Percentiles rank a stretch among this genome's conserved stretches.
Evolutionary conservation across 2,329 filamentous ascomycete genomes (phyloP).

Genomic region (Alternaria sp.): DNA sequence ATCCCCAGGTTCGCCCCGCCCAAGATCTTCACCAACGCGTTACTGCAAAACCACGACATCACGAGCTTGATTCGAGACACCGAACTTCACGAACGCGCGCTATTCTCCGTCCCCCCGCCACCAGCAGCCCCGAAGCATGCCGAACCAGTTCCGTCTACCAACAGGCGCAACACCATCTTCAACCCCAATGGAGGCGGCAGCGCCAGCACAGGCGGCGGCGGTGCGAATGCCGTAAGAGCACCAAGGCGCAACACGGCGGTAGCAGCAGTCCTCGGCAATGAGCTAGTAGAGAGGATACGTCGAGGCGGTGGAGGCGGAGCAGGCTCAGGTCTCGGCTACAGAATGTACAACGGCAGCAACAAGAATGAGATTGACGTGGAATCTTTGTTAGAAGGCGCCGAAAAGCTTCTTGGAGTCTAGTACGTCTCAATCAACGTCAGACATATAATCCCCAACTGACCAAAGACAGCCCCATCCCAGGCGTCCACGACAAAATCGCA

Average conservation of each 20-base stretch:
- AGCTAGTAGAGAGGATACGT: slow-evolving; percentile 82
- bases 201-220: slow-evolving; percentile 44
- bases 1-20: slow-evolving; percentile 77
- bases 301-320: slow-evolving; percentile 63
- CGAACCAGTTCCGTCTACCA: slow-evolving; percentile 51
- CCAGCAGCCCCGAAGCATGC: slow-evolving; percentile 55
- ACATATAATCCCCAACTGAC: slow-evolving; percentile 6
- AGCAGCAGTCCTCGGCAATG: slow-evolving; percentile 83
- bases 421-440: slow-evolving; percentile 45
- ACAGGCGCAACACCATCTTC: slow-evolving; percentile 58
- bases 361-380: slow-evolving; percentile 85
- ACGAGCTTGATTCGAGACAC: slow-evolving; percentile 94
- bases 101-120: slow-evolving; percentile 87
- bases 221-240: slow-evolving; percentile 55
- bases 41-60: slow-evolving; percentile 88
- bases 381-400: slow-evolving; percentile 80
- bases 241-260: slow-evolving; percentile 81
- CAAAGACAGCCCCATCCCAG: slow-evolving; percentile 68
- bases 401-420: slow-evolving; percentile 90
- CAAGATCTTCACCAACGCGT: slow-evolving; percentile 94
- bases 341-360: slow-evolving; percentile 51
- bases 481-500: slow-evolving; percentile 77
- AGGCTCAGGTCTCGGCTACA: slow-evolving; percentile 54
- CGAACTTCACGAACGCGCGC: slow-evolving; percentile 88
- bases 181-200: slow-evolving; percentile 42